These are phyloP conservation scores for Mycena indigotica DNA, from an alignment of 768 basidiomycete genomes.

Conservation along the genomic window DNA sequence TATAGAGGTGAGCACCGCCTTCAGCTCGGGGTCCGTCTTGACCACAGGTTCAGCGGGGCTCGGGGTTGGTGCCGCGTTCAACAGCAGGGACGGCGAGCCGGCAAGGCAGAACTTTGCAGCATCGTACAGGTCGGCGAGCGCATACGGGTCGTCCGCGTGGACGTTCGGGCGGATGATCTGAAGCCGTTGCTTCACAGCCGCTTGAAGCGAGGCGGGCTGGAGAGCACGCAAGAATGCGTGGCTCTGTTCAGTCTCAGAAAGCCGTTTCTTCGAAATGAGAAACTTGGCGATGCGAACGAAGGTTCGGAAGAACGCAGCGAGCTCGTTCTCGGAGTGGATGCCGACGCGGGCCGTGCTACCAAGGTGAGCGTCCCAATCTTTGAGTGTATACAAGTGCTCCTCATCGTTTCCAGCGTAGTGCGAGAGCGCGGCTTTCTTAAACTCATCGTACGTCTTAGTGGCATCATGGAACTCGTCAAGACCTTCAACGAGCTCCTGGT, in stretches of 20 bases:
- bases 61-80: conserved; percentile 12
- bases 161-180: conserved; percentile 24
- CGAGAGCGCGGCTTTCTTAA: conserved; percentile 24
- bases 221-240: conserved; percentile 22
- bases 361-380: conserved; percentile 27
- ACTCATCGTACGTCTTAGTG: conserved; percentile 22
- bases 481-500: conserved; percentile 22
- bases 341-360: conserved; percentile 13
- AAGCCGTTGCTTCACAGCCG: conserved; percentile 15
- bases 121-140: conserved; percentile 21
- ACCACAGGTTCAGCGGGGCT: background rate
- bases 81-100: background rate
- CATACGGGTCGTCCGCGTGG: conserved; percentile 29
- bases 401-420: conserved; percentile 27
- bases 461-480: conserved; percentile 11
- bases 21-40: background rate
- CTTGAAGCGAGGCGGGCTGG: conserved; percentile 1
- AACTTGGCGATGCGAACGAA: conserved; percentile 24
- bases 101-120: conserved; percentile 24
- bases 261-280: conserved; percentile 17
- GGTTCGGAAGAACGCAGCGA: conserved; percentile 21
- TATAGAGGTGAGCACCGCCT: background rate
- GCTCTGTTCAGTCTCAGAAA: conserved; percentile 21
- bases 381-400: conserved; percentile 15
- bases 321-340: conserved; percentile 17